Base-by-base conservation (phyloP, 2,329 filamentous ascomycete genomes). In the Xenoacremonium recifei region DNA sequence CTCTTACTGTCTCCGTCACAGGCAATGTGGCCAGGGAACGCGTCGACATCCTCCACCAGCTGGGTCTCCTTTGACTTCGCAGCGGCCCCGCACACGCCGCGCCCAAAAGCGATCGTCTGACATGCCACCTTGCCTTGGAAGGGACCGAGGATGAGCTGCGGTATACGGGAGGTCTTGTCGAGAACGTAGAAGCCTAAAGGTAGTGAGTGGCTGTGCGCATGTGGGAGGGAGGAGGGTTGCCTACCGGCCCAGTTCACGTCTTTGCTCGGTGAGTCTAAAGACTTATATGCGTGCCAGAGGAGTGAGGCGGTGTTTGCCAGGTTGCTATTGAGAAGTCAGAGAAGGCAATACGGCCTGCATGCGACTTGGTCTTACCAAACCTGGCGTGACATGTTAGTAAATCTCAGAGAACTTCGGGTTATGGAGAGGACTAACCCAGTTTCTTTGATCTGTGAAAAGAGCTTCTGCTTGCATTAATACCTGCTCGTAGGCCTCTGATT, bases 41-140 rank as follows among this genome's bases (percentile, higher is more conserved):
- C 59, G 32, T 88, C 82, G 6, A 93, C 87, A 61, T 93, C 82
- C 11, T 71, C 67, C 0, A 85, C 76, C 6, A 90, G 62, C 66
- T 88, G 84, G 10, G 87, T 90, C 45, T 67, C 60, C 33, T 66
- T 65, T 4, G 70, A 75, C 18, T 73, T 59, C 2, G 86, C 87
- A 1, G 87, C 86, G 6, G 79, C 68, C 3, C 88, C 88, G 61
- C 88, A 92, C 5, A 93, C 88, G 21, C 88, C 88, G 31, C 77
- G 75, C 7, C 83, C 81, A 48, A 90, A 87, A 5, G 71, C 67
- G 55, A 93, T 92, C 13, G 76, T 84, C 63, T 93, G 87, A 60
- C 88, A 93, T 7, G 88, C 88, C 3, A 84, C 80, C 58, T 89
- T 87, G 49, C 87, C 87, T 53, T 89, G 84, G 64, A 92, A 92